These are phyloP conservation scores for Linum usitatissimum DNA, from an alignment of 345 rosid species.

Conservation along the genomic window DNA sequence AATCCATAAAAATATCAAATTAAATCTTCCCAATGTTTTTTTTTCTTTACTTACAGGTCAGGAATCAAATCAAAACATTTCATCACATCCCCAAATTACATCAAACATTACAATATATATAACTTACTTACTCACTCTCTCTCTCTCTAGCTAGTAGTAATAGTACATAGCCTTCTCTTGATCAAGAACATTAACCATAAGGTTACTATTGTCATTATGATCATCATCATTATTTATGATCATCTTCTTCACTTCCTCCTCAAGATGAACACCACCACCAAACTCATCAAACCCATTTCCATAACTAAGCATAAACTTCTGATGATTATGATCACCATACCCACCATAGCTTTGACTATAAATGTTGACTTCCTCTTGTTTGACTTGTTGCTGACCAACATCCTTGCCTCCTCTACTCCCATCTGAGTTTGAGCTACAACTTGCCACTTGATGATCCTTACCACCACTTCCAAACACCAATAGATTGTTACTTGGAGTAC, in stretches of 20 bases:
- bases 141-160: constrained; percentile 19
- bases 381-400: constrained; percentile 28
- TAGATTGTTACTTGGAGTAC: constrained; percentile 23
- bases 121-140: too few relatives aligned
- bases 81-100: too few relatives aligned
- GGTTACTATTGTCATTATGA: constrained; percentile 9
- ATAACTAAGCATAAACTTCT: constrained; percentile 26
- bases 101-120: too few relatives aligned
- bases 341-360: constrained; percentile 25
- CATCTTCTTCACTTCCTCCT: constrained; percentile 62
- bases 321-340: constrained; percentile 15
- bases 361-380: constrained; percentile 34
- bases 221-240: constrained; percentile 16
- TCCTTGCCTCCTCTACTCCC: constrained; percentile 30
- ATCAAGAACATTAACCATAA: constrained; percentile 19
- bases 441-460: constrained; percentile 13
- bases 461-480: constrained; percentile 42
- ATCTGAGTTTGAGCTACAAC: constrained; percentile 48
- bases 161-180: constrained; percentile 43
- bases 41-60: constrained; percentile 41
- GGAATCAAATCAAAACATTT: constrained; percentile 16
- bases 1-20: too few relatives aligned
- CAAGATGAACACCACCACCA: constrained; percentile 16
- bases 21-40: constrained; percentile 39
- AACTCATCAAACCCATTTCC: constrained; percentile 16